Evolutionary conservation across 805 yeast species (phyloP).

Genomic region (Metschnikowia proteae): DNA sequence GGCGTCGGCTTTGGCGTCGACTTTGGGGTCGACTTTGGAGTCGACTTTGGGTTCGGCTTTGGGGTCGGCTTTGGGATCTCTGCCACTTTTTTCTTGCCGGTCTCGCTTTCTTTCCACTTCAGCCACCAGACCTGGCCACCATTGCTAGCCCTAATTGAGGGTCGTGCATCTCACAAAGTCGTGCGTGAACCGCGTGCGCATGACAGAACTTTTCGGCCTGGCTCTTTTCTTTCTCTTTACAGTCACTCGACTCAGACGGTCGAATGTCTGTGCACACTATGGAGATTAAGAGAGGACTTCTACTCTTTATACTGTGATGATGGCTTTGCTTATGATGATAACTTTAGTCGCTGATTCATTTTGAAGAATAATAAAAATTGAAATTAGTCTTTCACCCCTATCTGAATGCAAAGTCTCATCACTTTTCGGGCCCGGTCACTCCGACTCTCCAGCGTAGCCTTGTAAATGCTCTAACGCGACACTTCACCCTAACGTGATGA

Average conservation of each 20-base stretch:
- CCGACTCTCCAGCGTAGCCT: not conserved
- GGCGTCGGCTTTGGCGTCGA: too few relatives aligned
- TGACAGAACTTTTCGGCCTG: not conserved
- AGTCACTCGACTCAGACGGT: not conserved
- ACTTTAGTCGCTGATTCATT: conserved; percentile 13
- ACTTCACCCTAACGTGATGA: too few relatives aligned
- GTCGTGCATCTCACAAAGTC: not conserved
- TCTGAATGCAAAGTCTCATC: conserved; percentile 17
- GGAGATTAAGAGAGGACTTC: conserved; percentile 17
- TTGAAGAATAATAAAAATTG: conserved; percentile 17
- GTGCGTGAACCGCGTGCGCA: not conserved
- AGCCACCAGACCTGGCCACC: too few relatives aligned
- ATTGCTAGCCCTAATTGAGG: not conserved
- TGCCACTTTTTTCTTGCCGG: too few relatives aligned
- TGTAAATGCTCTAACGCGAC: not conserved
- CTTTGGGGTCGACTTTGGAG: too few relatives aligned
- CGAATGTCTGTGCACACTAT: conserved; percentile 4
- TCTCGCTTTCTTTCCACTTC: too few relatives aligned
- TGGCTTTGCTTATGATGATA: conserved; percentile 18
- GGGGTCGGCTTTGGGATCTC: too few relatives aligned
- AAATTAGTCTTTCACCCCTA: conserved; percentile 26
- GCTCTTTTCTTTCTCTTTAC: not conserved
- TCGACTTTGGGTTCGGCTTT: too few relatives aligned
- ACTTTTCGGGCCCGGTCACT: conserved; percentile 1
- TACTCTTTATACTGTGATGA: conserved; percentile 13